Conservation (phyloP, 2,329 filamentous ascomycete species). For the Fusarium sp. region DNA sequence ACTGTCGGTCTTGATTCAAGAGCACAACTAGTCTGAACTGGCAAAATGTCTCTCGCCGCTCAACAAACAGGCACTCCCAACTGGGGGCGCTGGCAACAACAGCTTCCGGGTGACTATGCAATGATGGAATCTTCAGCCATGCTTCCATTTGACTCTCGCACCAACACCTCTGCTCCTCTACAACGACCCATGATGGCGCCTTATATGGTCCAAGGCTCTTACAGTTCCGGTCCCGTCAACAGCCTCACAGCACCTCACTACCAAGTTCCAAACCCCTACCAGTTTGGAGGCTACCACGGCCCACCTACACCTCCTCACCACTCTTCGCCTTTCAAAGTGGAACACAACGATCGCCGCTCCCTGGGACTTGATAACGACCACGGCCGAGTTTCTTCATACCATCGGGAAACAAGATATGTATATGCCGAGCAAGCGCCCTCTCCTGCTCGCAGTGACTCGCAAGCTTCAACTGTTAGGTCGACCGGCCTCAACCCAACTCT, state of each 20-base stretch:
- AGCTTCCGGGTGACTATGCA: constrained; percentile 62
- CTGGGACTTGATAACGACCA: constrained; percentile 44
- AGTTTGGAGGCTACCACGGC: constrained; percentile 59
- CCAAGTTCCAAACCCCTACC: constrained; percentile 58
- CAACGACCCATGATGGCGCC: constrained; percentile 60
- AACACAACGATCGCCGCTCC: constrained; percentile 52
- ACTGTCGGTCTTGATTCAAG: constrained; percentile 45
- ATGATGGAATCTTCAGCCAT: constrained; percentile 63
- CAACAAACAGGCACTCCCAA: constrained; percentile 59
- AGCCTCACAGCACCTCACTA: constrained; percentile 60
- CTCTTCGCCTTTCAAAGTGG: constrained; percentile 52
- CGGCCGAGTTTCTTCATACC: constrained; percentile 44
- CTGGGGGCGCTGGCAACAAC: constrained; percentile 69
- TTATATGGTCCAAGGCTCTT: constrained; percentile 62
- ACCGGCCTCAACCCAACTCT: constrained; percentile 47
- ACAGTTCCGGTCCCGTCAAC: constrained; percentile 59
- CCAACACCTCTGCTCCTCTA: constrained; percentile 54
- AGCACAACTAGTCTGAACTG: constrained; percentile 44
- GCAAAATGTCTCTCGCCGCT: constrained; percentile 62
- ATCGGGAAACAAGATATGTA: constrained; percentile 47
- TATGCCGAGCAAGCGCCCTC: constrained; percentile 54
- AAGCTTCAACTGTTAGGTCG: constrained; percentile 47
- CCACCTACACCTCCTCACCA: constrained; percentile 53
- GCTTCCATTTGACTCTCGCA: constrained; percentile 64
- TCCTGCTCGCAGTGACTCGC: constrained; percentile 53